A percentile compares a stretch with the other conserved stretches of the same genome.
Conservation (phyloP, 306 rosid genomes). For the Trichosanthes cucumerina region DNA sequence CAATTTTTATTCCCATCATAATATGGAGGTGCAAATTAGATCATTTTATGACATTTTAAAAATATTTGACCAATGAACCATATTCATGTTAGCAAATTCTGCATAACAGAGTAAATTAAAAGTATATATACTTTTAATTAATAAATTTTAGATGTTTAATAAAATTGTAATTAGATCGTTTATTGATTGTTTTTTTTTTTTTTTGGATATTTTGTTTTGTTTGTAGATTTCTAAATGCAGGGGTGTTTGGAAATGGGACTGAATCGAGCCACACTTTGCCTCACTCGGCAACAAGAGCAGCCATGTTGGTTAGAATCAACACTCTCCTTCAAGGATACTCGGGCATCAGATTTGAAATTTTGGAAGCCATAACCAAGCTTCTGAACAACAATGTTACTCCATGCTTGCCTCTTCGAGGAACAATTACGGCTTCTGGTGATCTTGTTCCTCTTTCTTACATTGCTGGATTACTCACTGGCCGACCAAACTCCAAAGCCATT, state of each 20-base stretch:
- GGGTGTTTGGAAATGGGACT: conserved; percentile 65
- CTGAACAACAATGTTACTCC: conserved; percentile 68
- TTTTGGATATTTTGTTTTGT: too few relatives aligned
- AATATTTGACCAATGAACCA: too few relatives aligned
- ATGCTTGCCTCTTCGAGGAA: conserved; percentile 72
- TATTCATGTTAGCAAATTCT: too few relatives aligned
- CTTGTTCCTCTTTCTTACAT: conserved; percentile 86
- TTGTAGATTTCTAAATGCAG: conserved; percentile 69
- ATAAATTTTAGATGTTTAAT: too few relatives aligned
- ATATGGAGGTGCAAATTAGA: too few relatives aligned
- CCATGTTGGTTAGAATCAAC: conserved; percentile 75
- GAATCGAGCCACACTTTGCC: conserved; percentile 62
- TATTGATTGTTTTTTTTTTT: too few relatives aligned
- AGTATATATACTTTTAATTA: too few relatives aligned
- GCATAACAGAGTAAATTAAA: too few relatives aligned
- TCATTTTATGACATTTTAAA: too few relatives aligned
- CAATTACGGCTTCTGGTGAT: conserved; percentile 79
- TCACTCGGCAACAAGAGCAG: conserved; percentile 71
- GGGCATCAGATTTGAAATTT: conserved; percentile 72
- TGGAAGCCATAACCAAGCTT: conserved; percentile 69
- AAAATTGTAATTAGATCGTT: too few relatives aligned
- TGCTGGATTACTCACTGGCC: conserved; percentile 70
- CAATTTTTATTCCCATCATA: too few relatives aligned
- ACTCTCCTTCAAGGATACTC: conserved; percentile 94
- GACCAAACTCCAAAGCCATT: conserved; percentile 60